Conservation (phyloP, 306 rosid species). For the Gillenia trifoliata region DNA sequence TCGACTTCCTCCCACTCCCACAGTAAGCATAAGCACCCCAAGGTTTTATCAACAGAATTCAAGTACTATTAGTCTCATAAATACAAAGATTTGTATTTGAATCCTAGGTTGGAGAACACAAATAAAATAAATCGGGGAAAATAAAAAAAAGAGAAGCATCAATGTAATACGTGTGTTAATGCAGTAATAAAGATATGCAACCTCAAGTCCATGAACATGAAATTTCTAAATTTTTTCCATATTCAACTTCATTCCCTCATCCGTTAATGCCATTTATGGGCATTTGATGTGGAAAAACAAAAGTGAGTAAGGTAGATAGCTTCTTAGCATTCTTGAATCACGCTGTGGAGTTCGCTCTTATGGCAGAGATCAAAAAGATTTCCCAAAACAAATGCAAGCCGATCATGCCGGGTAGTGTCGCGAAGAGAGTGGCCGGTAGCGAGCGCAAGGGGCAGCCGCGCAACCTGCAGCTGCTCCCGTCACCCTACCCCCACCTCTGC, state of each 20-base stretch:
- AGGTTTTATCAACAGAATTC: slow-evolving; percentile 21
- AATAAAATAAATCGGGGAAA: background rate
- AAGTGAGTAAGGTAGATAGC: slow-evolving; percentile 2
- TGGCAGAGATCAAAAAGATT: slow-evolving; percentile 86
- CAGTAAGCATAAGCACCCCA: slow-evolving; percentile 20
- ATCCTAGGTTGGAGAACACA: too few relatives aligned
- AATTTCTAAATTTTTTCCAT: background rate
- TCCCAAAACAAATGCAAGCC: slow-evolving; percentile 85
- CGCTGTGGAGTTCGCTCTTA: slow-evolving; percentile 58
- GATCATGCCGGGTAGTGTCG: slow-evolving; percentile 91
- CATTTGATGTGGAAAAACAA: background rate
- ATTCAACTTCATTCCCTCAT: background rate
- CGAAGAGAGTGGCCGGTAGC: too few relatives aligned
- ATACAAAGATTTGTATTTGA: background rate
- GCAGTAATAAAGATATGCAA: background rate
- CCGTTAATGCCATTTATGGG: background rate
- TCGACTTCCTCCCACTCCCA: slow-evolving; percentile 66
- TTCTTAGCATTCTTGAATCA: slow-evolving; percentile 68
- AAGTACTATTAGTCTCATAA: background rate
- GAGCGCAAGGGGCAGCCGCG: slow-evolving; percentile 97
- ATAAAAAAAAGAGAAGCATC: background rate
- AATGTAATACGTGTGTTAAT: background rate
- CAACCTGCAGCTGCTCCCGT: slow-evolving; percentile 98
- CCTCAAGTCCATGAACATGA: background rate
- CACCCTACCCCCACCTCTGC: slow-evolving; percentile 83